phyloP scores from a whole-genome alignment of 768 basidiomycete species.

The Leccinum obscurum region DNA sequence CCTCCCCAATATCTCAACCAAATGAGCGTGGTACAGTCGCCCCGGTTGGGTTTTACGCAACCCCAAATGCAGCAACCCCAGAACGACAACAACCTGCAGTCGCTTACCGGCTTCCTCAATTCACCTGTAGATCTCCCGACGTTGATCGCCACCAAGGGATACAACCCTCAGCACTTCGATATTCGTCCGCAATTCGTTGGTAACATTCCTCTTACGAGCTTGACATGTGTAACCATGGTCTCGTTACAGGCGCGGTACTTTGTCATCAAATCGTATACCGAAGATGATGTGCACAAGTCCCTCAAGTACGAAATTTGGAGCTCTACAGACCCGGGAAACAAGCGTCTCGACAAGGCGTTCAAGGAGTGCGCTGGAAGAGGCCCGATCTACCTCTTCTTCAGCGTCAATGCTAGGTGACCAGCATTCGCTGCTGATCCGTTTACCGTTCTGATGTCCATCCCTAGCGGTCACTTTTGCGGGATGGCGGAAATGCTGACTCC shows the following conservation, averaged over 20 bases:
- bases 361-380: conserved; percentile 90
- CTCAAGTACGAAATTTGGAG: conserved; percentile 98
- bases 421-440: conserved; percentile 3
- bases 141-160: conserved; percentile 86
- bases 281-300: conserved; percentile 98
- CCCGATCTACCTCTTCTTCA: conserved; percentile 98
- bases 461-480: conserved; percentile 94
- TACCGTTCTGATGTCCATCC: conserved; percentile 12
- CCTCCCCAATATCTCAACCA: conserved; percentile 74
- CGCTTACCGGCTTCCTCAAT: conserved; percentile 47
- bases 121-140: conserved; percentile 84
- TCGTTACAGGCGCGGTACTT: conserved; percentile 78
- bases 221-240: conserved; percentile 3
- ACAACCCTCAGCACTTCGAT: conserved; percentile 87
- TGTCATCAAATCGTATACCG: conserved; percentile 98
- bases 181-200: conserved; percentile 74
- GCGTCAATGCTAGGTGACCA: conserved; percentile 82
- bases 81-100: conserved; percentile 36
- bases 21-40: conserved; percentile 36
- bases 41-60: conserved; percentile 40
- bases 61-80: conserved; percentile 29
- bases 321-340: conserved; percentile 95
- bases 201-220: conserved; percentile 15
- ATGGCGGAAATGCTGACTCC: conserved; percentile 98
- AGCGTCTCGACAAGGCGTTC: conserved; percentile 96